phyloP scores from a whole-genome alignment of 306 rosid species.

The Inga leiocalycina region DNA sequence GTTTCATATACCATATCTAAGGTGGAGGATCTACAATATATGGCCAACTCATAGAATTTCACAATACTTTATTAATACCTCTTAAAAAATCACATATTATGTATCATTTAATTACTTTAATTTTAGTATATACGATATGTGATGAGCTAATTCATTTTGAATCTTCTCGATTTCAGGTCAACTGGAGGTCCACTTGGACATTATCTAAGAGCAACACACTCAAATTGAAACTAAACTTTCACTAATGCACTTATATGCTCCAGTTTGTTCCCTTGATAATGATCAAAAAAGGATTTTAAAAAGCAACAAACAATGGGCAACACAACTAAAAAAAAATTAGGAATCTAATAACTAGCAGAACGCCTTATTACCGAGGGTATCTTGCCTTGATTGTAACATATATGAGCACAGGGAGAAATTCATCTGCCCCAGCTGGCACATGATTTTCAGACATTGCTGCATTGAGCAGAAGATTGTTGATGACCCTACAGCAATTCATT shows the following conservation, averaged over 20 bases:
- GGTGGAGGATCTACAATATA: neutral
- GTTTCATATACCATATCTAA: neutral
- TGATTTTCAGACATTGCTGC: conserved; percentile 63
- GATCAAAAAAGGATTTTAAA: neutral
- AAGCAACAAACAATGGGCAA: neutral
- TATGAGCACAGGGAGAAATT: conserved; percentile 78
- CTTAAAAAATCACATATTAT: neutral
- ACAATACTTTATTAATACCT: neutral
- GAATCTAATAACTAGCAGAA: conserved; percentile 31
- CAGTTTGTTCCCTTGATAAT: neutral
- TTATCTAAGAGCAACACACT: neutral
- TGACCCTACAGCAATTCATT: conserved; percentile 72
- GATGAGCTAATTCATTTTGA: neutral
- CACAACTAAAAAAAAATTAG: neutral
- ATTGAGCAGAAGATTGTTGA: conserved; percentile 71
- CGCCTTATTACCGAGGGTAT: conserved; percentile 68
- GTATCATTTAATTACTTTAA: neutral
- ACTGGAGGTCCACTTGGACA: neutral
- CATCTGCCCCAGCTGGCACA: conserved; percentile 77
- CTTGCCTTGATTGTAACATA: conserved; percentile 87
- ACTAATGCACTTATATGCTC: neutral
- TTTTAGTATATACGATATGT: neutral
- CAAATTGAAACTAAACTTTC: neutral
- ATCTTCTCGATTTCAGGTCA: neutral
- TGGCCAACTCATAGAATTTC: neutral